Conservation (phyloP, 2,329 filamentous ascomycete genomes). For the Apiospora hydei region DNA sequence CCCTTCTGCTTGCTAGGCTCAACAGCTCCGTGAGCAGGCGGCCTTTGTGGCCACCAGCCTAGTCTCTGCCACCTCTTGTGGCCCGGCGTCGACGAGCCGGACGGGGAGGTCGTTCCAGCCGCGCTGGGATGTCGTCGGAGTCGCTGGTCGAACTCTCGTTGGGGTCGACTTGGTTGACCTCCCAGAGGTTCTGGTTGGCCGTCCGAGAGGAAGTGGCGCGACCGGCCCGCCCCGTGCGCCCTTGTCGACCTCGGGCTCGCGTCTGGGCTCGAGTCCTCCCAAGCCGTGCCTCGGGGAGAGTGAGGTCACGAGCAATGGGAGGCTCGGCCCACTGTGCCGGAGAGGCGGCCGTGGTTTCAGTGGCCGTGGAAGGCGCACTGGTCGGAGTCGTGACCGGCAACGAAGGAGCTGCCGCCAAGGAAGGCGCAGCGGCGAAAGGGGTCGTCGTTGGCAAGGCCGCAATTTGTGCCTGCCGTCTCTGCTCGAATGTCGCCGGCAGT, state of each 20-base stretch:
- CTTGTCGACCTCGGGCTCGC: background rate
- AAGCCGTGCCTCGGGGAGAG: background rate
- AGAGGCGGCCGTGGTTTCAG: background rate
- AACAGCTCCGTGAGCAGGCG: no score
- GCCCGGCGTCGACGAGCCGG: background rate
- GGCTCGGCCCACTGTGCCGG: background rate
- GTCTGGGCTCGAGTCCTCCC: background rate
- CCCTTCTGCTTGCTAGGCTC: no score
- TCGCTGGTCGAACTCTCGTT: background rate
- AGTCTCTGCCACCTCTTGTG: background rate
- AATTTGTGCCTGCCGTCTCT: background rate
- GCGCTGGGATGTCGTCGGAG: background rate
- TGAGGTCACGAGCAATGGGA: background rate
- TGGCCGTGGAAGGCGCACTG: background rate
- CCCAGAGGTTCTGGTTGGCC: background rate
- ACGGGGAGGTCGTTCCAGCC: background rate
- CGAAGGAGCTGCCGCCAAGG: background rate
- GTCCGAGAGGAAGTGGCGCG: background rate
- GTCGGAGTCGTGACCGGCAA: background rate
- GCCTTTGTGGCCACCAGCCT: background rate
- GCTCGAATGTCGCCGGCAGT: background rate
- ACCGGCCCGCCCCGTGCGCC: background rate
- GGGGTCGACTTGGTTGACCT: background rate
- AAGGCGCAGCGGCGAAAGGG: background rate
- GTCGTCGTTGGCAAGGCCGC: background rate